These are phyloP conservation scores for Kwoniella mangroviensis DNA, from an alignment of 768 basidiomycete genomes.

Conservation along the genomic window DNA sequence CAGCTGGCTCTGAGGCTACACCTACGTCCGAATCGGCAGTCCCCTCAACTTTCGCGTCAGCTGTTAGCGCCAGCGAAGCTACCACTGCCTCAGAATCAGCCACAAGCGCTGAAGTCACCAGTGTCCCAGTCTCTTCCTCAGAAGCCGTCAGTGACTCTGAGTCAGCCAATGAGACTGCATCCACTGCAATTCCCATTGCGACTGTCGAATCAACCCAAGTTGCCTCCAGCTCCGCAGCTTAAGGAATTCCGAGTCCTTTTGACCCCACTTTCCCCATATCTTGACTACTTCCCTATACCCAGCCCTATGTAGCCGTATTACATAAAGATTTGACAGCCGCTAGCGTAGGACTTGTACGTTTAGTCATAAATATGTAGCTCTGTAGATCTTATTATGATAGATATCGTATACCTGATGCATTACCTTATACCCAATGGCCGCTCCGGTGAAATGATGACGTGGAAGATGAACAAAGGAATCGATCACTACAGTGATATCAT, in stretches of 20 bases:
- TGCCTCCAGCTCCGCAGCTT: too few species aligned
- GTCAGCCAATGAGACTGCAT: not conserved
- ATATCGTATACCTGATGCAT: too few species aligned
- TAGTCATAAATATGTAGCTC: not conserved
- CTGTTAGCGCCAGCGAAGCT: not conserved
- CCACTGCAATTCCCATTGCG: too few species aligned
- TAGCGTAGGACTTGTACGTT: too few species aligned
- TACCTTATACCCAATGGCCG: not conserved
- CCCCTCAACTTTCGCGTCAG: not conserved
- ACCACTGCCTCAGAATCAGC: not conserved
- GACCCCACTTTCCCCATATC: too few species aligned
- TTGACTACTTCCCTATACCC: too few species aligned
- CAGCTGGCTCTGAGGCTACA: not conserved
- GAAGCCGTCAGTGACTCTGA: not conserved
- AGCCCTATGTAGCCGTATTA: not conserved
- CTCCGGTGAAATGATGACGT: not conserved
- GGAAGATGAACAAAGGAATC: not conserved
- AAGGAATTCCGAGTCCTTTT: too few species aligned
- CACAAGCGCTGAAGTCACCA: too few species aligned
- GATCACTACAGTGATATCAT: not conserved
- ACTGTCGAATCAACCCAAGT: too few species aligned
- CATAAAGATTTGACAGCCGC: not conserved
- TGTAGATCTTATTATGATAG: not conserved
- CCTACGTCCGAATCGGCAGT: not conserved
- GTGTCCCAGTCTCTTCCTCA: too few species aligned